These are phyloP conservation scores for Marasmius sp. DNA, from an alignment of 1,284 basidiomycete species.

Conservation along the genomic window DNA sequence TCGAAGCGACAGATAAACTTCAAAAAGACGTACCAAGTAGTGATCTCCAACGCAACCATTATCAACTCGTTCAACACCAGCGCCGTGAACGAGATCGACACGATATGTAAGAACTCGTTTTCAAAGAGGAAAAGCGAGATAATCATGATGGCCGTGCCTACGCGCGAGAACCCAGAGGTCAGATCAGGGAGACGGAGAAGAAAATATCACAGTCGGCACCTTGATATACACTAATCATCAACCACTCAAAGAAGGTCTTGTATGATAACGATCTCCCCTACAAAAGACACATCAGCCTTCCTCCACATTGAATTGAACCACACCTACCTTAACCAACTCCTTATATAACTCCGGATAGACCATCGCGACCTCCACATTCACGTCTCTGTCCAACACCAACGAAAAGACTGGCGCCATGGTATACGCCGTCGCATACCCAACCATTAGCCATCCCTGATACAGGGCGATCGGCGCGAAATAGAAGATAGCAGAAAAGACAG, in stretches of 20 bases:
- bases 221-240: slow-evolving; percentile 98
- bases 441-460: slow-evolving; percentile 98
- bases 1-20: background rate
- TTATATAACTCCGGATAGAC: slow-evolving; percentile 98
- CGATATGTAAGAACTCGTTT: slow-evolving; percentile 97
- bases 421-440: slow-evolving; percentile 96
- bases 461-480: slow-evolving; percentile 98
- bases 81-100: slow-evolving; percentile 97
- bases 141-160: slow-evolving; percentile 98
- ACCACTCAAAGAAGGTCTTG: slow-evolving; percentile 98
- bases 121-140: slow-evolving; percentile 96
- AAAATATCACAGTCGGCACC: slow-evolving; percentile 45
- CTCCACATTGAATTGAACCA: background rate
- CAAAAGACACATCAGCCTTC: slow-evolving; percentile 8
- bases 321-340: slow-evolving; percentile 86
- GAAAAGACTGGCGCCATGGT: slow-evolving; percentile 99
- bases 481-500: slow-evolving; percentile 96
- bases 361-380: slow-evolving; percentile 93
- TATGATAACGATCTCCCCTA: slow-evolving; percentile 90
- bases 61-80: slow-evolving; percentile 96
- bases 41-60: slow-evolving; percentile 98
- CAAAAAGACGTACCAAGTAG: slow-evolving; percentile 74
- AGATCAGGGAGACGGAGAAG: background rate
- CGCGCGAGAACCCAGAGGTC: background rate
- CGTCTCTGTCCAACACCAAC: slow-evolving; percentile 92